phyloP scores from a whole-genome alignment of 768 basidiomycete genomes.

The Kockovaella imperatae region DNA sequence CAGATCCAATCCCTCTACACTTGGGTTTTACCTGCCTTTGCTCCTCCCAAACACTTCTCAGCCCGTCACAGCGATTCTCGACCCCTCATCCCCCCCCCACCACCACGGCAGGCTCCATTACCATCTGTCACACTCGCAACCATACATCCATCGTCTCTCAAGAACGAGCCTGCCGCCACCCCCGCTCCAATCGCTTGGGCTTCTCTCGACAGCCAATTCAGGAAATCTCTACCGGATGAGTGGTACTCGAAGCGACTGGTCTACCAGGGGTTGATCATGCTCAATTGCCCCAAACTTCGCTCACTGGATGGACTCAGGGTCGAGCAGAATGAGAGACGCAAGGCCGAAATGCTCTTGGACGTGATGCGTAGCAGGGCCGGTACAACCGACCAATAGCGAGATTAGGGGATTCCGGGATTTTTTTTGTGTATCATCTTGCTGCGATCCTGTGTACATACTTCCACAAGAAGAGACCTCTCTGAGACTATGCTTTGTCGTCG shows the following conservation, averaged over 20 bases:
- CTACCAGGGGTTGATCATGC: constrained; percentile 84
- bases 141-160: constrained; percentile 3
- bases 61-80: constrained; percentile 1
- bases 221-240: constrained; percentile 79
- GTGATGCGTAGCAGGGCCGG: no score
- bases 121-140: neutral
- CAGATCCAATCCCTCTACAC: constrained; percentile 92
- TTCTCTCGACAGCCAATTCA: constrained; percentile 74
- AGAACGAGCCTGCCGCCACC: neutral
- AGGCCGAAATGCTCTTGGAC: constrained; percentile 58
- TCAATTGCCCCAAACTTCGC: constrained; percentile 58
- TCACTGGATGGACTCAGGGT: constrained; percentile 81
- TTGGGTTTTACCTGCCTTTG: constrained; percentile 90
- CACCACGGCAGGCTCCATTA: constrained; percentile 50
- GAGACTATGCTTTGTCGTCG: no score
- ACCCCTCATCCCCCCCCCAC: constrained; percentile 5
- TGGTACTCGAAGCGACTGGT: constrained; percentile 77
- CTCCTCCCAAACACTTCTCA: constrained; percentile 48
- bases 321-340: constrained; percentile 72
- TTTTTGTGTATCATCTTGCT: no score
- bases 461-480: no score
- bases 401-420: no score
- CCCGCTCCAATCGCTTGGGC: constrained; percentile 51
- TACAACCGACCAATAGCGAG: no score
- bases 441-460: no score